Evolutionary conservation across 2,329 filamentous ascomycete genomes (phyloP).

Genomic region (Paecilomyces dactylethromorphus): DNA sequence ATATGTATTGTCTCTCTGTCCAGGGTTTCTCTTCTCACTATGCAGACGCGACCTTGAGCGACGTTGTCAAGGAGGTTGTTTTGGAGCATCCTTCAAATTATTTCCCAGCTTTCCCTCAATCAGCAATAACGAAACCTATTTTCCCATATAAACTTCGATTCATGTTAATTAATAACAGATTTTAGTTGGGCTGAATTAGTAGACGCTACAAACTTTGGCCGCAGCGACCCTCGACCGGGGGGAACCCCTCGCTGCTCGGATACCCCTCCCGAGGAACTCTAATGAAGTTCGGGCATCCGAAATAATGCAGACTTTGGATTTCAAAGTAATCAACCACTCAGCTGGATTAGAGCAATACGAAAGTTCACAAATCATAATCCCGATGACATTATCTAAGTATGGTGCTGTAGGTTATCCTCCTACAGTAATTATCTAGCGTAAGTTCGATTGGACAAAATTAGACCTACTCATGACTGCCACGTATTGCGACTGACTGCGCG

Average conservation of each 20-base stretch:
- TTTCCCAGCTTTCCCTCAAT: no score
- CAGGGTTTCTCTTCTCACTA: neutral
- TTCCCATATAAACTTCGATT: neutral
- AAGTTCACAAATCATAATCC: no score
- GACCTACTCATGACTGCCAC: neutral
- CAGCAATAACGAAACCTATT: no score
- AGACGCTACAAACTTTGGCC: neutral
- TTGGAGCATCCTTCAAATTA: neutral
- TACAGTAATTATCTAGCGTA: neutral
- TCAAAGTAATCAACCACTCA: no score
- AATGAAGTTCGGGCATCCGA: neutral
- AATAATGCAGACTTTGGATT: neutral
- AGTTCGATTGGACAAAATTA: neutral
- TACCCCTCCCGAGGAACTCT: neutral
- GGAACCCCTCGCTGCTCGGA: neutral
- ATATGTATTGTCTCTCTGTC: neutral
- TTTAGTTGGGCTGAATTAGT: neutral
- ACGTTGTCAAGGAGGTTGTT: neutral
- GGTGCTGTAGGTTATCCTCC: neutral
- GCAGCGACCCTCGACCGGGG: neutral
- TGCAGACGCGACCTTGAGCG: neutral
- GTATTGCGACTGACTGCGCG: neutral
- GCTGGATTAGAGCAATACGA: no score
- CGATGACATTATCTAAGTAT: no score
- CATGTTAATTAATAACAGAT: neutral